A percentile compares a stretch with the other conserved stretches of the same genome.
phyloP scores from a whole-genome alignment of 768 basidiomycete genomes.

The Tricholoma terreum region DNA sequence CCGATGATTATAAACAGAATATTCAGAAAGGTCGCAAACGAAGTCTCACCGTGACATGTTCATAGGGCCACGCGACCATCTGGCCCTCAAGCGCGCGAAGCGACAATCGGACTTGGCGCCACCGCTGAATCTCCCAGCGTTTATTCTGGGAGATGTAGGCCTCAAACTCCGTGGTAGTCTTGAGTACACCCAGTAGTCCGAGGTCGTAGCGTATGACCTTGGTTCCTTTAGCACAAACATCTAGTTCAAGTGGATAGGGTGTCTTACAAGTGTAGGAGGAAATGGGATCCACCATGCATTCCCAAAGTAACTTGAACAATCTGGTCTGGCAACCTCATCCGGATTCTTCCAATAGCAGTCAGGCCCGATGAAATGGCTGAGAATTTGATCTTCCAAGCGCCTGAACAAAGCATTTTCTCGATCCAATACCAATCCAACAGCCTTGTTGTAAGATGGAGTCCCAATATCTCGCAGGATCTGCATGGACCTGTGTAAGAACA shows the following conservation, averaged over 20 bases:
- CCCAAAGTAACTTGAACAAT: slow-evolving; percentile 58
- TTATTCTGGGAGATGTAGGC: slow-evolving; percentile 63
- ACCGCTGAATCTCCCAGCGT: slow-evolving; percentile 41
- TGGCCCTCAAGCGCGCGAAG: slow-evolving; percentile 65
- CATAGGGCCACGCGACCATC: slow-evolving; percentile 61
- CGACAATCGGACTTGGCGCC: slow-evolving; percentile 58
- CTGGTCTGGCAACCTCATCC: slow-evolving; percentile 21
- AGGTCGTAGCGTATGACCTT: slow-evolving; percentile 71
- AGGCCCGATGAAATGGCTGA: slow-evolving; percentile 59
- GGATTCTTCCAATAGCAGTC: slow-evolving; percentile 67
- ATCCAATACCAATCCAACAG: slow-evolving; percentile 43
- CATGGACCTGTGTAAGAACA: background rate
- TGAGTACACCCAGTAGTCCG: slow-evolving; percentile 47
- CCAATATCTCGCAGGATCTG: slow-evolving; percentile 78
- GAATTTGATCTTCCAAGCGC: slow-evolving; percentile 50
- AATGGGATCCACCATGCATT: slow-evolving; percentile 82
- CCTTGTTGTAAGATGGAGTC: slow-evolving; percentile 48
- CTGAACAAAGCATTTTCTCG: slow-evolving; percentile 46
- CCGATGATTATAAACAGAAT: background rate
- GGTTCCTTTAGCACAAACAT: background rate
- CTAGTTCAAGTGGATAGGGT: background rate
- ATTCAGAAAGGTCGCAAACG: background rate
- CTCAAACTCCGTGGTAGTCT: slow-evolving; percentile 49
- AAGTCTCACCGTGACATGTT: slow-evolving; percentile 46
- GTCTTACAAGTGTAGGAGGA: slow-evolving; percentile 62